These are phyloP conservation scores for Fragilariopsis cylindrus DNA, from an alignment of 108 stramenopile species.

Conservation along the genomic window DNA sequence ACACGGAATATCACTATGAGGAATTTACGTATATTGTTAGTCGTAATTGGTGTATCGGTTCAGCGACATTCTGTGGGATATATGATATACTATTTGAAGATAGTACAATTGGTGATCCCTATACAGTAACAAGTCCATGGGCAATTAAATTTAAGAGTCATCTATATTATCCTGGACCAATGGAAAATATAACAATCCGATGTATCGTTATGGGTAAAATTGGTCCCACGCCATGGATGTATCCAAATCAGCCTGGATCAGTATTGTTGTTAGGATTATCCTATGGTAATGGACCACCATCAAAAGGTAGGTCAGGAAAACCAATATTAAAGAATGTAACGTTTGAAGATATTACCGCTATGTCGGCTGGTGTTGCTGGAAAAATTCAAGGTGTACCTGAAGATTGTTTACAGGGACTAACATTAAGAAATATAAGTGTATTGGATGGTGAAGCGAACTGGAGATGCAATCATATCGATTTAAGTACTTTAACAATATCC, in stretches of 20 bases:
- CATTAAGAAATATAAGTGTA: background rate
- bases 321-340: conserved; percentile 14
- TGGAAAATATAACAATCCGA: conserved; percentile 22
- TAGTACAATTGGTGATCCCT: conserved; percentile 5
- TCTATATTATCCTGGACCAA: conserved; percentile 14
- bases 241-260: conserved; percentile 1
- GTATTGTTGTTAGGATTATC: conserved; percentile 3
- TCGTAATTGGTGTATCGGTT: conserved; percentile 20
- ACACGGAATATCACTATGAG: conserved; percentile 12
- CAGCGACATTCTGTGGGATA: conserved; percentile 16
- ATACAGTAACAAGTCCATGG: conserved; percentile 19
- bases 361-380: conserved; percentile 9
- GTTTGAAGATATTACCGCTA: background rate
- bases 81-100: conserved; percentile 13
- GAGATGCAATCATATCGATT: conserved; percentile 8
- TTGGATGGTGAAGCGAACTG: background rate
- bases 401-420: conserved; percentile 13
- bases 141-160: conserved; percentile 24
- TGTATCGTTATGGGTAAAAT: conserved; percentile 6
- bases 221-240: conserved; percentile 16
- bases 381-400: conserved; percentile 10
- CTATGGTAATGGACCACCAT: background rate
- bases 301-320: background rate
- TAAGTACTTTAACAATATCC: background rate
- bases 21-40: conserved; percentile 5